These are phyloP conservation scores for Kodamaea suecica DNA, from an alignment of 1,139 yeast genomes.

Conservation along the genomic window DNA sequence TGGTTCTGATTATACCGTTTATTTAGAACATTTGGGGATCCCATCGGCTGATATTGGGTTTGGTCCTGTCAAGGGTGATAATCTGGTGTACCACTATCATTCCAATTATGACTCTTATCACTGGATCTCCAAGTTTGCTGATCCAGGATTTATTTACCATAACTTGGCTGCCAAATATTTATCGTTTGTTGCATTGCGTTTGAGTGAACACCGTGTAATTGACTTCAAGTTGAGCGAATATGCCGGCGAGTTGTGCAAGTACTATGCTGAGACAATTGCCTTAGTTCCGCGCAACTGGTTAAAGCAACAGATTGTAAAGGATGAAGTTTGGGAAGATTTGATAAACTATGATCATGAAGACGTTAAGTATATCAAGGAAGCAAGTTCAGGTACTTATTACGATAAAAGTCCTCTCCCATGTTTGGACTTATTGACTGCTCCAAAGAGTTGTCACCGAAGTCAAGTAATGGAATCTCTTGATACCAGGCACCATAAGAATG, in stretches of 20 bases:
- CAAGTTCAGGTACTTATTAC: slow-evolving; percentile 21
- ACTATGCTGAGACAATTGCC: slow-evolving; percentile 27
- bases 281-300: slow-evolving; percentile 30
- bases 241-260: slow-evolving; percentile 29
- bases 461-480: slow-evolving; percentile 11
- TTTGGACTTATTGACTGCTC: slow-evolving; percentile 21
- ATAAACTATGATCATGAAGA: slow-evolving; percentile 20
- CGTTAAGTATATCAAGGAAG: slow-evolving; percentile 18
- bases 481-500: slow-evolving; percentile 14
- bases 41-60: slow-evolving; percentile 43
- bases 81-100: slow-evolving; percentile 51
- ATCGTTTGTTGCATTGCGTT: slow-evolving; percentile 51
- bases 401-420: slow-evolving; percentile 22
- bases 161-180: slow-evolving; percentile 56
- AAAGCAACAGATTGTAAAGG: slow-evolving; percentile 11
- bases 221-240: slow-evolving; percentile 37
- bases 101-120: slow-evolving; percentile 57
- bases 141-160: slow-evolving; percentile 53
- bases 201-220: slow-evolving; percentile 55
- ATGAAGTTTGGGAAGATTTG: slow-evolving; percentile 17
- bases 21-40: slow-evolving; percentile 46
- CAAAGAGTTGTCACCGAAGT: slow-evolving; percentile 19
- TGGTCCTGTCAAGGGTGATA: slow-evolving; percentile 29
- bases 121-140: slow-evolving; percentile 57
- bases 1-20: slow-evolving; percentile 48